Conservation (phyloP, 2,329 filamentous ascomycete species). For the Penicillium hordei region DNA sequence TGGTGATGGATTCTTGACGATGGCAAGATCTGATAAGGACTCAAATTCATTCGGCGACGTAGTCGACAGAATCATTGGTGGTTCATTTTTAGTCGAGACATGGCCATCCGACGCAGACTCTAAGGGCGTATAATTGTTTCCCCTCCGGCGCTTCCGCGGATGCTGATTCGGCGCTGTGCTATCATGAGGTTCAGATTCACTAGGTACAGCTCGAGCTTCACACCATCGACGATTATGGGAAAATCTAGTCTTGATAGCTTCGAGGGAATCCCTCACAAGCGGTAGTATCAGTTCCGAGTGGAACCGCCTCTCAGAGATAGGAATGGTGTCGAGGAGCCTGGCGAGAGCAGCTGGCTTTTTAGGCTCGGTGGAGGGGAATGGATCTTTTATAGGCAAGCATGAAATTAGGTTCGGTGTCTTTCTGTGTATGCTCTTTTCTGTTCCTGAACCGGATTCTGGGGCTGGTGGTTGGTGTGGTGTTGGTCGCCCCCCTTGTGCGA, state of each 20-base stretch:
- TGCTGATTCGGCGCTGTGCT: not conserved
- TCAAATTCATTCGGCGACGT: slow-evolving; percentile 32
- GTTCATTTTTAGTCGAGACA: slow-evolving; percentile 1
- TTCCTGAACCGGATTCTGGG: not conserved
- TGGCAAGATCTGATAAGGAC: slow-evolving; percentile 23
- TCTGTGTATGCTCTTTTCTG: not conserved
- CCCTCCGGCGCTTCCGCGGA: not conserved
- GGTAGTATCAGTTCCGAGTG: slow-evolving; percentile 29
- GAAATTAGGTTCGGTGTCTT: slow-evolving; percentile 44
- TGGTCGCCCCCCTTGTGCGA: slow-evolving; percentile 52
- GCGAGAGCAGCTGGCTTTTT: slow-evolving; percentile 48
- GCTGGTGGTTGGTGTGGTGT: not conserved
- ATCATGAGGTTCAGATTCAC: slow-evolving; percentile 3
- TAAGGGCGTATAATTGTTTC: not conserved
- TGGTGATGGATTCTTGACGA: slow-evolving; percentile 35
- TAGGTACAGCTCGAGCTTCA: slow-evolving; percentile 22
- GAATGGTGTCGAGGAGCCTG: slow-evolving; percentile 40
- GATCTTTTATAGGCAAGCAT: slow-evolving; percentile 43
- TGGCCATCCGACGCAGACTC: not conserved
- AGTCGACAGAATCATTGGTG: slow-evolving; percentile 38
- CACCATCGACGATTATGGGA: slow-evolving; percentile 34
- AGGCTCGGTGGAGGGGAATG: slow-evolving; percentile 53
- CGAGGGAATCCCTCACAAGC: slow-evolving; percentile 43
- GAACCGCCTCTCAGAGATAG: slow-evolving; percentile 33
- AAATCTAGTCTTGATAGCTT: slow-evolving; percentile 27